Percentiles rank a stretch among this genome's conserved stretches.
phyloP scores from a whole-genome alignment of 2,329 filamentous ascomycete species.

The Tolypocladium cylindrosporum region DNA sequence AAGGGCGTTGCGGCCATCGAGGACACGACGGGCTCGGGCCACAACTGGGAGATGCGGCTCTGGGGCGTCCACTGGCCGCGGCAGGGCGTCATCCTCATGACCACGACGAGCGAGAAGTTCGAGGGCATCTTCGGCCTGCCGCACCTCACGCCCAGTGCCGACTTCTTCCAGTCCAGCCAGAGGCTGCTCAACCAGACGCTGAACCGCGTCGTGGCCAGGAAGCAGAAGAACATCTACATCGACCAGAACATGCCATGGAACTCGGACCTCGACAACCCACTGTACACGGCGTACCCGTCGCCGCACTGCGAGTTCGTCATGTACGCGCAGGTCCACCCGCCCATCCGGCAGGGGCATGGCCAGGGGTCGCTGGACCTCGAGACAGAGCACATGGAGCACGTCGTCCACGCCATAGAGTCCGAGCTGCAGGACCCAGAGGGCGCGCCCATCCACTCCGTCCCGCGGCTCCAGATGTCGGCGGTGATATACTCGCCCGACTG shows the following conservation, averaged over 20 bases:
- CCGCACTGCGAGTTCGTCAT: conserved; percentile 86
- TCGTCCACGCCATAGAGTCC: conserved; percentile 47
- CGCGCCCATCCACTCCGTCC: conserved; percentile 43
- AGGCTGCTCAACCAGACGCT: conserved; percentile 65
- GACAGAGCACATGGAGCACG: conserved; percentile 21
- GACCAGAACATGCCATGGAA: conserved; percentile 67
- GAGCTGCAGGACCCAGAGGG: conserved; percentile 54
- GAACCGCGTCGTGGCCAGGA: conserved; percentile 53
- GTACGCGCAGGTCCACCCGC: conserved; percentile 67
- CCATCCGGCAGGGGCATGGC: conserved; percentile 27
- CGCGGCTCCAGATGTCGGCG: conserved; percentile 50
- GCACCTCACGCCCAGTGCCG: conserved; percentile 57
- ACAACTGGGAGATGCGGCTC: conserved; percentile 69
- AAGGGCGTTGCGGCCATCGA: conserved; percentile 62
- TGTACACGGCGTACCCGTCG: conserved; percentile 45
- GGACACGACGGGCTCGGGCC: conserved; percentile 55
- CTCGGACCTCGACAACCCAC: conserved; percentile 52
- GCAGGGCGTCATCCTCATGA: conserved; percentile 71
- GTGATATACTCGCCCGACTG: conserved; percentile 61
- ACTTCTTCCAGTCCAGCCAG: conserved; percentile 49
- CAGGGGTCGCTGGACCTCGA: conserved; percentile 19
- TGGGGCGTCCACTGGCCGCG: conserved; percentile 79
- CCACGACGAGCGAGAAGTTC: conserved; percentile 89
- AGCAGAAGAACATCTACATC: conserved; percentile 43
- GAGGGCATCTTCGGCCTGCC: conserved; percentile 85